These are phyloP conservation scores for Volutella citrinella DNA, from an alignment of 2,329 filamentous ascomycete genomes.

Conservation along the genomic window DNA sequence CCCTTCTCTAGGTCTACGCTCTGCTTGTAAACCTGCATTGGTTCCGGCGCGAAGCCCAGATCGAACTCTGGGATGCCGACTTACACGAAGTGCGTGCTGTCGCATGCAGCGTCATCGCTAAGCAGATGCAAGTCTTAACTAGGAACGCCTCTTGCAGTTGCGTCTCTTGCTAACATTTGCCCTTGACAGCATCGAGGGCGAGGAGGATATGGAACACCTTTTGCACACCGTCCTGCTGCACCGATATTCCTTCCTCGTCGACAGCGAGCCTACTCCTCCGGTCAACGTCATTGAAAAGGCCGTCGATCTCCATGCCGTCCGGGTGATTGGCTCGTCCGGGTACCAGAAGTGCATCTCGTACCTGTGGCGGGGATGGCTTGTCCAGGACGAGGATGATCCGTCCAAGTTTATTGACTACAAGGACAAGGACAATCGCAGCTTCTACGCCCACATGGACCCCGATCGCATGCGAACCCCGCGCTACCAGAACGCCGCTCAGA, in stretches of 20 bases:
- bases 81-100: constrained; percentile 74
- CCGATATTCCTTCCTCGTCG: constrained; percentile 77
- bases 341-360: constrained; percentile 95
- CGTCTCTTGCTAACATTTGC: constrained; percentile 1
- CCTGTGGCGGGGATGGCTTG: constrained; percentile 92
- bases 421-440: constrained; percentile 73
- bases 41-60: constrained; percentile 74
- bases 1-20: constrained; percentile 57
- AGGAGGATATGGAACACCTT: constrained; percentile 76
- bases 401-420: constrained; percentile 87
- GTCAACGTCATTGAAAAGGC: constrained; percentile 91
- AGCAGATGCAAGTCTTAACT: constrained; percentile 54
- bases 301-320: constrained; percentile 85
- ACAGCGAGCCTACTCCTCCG: constrained; percentile 68
- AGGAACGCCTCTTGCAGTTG: too few relatives aligned
- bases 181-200: constrained; percentile 71
- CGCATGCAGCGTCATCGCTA: constrained; percentile 90
- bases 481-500: constrained; percentile 89
- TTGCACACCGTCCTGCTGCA: constrained; percentile 80
- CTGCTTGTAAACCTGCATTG: constrained; percentile 68
- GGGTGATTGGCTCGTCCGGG: constrained; percentile 85
- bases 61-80: constrained; percentile 91
- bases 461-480: constrained; percentile 90
- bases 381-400: constrained; percentile 92
- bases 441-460: constrained; percentile 82